phyloP scores from a whole-genome alignment of 345 rosid species.

The Triadica sebifera region DNA sequence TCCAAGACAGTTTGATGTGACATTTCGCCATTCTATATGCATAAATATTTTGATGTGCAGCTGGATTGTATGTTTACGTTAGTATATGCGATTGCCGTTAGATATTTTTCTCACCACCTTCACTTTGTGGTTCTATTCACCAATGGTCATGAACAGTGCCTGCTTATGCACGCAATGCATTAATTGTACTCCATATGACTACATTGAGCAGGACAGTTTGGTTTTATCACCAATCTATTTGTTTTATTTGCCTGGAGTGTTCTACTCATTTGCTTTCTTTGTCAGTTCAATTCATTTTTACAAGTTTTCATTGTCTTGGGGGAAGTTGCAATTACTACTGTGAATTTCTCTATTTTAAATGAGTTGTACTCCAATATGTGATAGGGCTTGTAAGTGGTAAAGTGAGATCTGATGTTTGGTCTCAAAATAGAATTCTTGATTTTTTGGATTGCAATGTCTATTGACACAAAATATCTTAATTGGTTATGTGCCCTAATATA shows the following conservation, averaged over 20 bases:
- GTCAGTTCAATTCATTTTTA: too few relatives aligned
- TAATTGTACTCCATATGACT: too few relatives aligned
- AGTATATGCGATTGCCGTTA: conserved; percentile 1
- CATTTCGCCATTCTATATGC: conserved; percentile 19
- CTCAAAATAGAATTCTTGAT: background rate
- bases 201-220: too few relatives aligned
- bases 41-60: background rate
- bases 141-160: background rate
- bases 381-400: background rate
- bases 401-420: background rate
- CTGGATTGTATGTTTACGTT: background rate
- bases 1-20: conserved; percentile 75
- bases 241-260: too few relatives aligned
- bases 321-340: background rate
- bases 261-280: too few relatives aligned
- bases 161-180: too few relatives aligned
- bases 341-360: background rate
- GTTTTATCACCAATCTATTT: too few relatives aligned
- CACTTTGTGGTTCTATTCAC: conserved; percentile 8
- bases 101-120: background rate
- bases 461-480: background rate
- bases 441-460: background rate
- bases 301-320: too few relatives aligned
- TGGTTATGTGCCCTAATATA: background rate
- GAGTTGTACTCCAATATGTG: background rate